phyloP scores from a whole-genome alignment of 148 eudicot genomes.

The Chenopodium suecicum region DNA sequence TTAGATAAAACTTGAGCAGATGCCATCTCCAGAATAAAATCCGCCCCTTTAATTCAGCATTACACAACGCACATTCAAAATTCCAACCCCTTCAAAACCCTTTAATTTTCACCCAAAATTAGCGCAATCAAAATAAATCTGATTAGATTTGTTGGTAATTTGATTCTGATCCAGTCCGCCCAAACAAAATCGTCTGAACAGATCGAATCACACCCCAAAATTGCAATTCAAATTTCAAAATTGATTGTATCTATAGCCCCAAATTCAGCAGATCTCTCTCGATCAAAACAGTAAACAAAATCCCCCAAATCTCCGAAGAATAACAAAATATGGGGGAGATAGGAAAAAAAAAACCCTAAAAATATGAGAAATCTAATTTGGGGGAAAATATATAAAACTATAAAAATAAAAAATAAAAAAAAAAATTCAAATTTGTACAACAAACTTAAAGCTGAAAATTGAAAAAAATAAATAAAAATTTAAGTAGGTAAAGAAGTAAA shows the following conservation, averaged over 20 bases:
- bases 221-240: background rate
- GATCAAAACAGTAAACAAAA: conserved; percentile 14
- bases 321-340: conserved; percentile 11
- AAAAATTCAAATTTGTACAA: background rate
- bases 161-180: background rate
- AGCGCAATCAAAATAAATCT: background rate
- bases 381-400: background rate
- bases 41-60: conserved; percentile 7
- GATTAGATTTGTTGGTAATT: no score
- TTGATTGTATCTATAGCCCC: background rate
- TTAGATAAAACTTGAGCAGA: conserved; percentile 57
- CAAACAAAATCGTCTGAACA: background rate
- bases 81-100: background rate
- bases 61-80: conserved; percentile 3
- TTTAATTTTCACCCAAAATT: background rate
- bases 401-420: background rate
- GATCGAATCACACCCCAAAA: background rate
- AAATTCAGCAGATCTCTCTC: background rate
- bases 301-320: conserved; percentile 3
- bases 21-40: conserved; percentile 41
- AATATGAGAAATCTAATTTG: background rate
- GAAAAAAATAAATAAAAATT: no score
- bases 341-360: background rate
- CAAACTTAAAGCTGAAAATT: background rate
- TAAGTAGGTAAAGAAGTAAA: conserved; percentile 1